Conservation (phyloP, 805 yeast genomes). For the Candida pseudofarinosa region DNA sequence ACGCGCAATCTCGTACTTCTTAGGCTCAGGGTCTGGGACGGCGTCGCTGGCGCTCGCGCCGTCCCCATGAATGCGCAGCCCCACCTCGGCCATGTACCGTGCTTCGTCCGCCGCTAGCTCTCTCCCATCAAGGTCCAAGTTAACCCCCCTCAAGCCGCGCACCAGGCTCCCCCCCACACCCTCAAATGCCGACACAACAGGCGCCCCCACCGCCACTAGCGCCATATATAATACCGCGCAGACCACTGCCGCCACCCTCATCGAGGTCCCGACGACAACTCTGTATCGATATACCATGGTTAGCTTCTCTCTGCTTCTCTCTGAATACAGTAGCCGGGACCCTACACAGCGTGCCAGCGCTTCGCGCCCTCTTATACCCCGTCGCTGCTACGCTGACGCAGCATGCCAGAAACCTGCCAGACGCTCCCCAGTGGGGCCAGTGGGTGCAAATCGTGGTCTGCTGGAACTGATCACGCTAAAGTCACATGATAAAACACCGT, state of each 20-base stretch:
- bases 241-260: no score
- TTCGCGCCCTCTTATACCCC: no score
- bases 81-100: not conserved
- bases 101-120: not conserved
- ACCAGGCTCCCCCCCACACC: not conserved
- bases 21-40: not conserved
- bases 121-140: not conserved
- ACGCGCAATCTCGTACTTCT: conserved; percentile 5
- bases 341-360: no score
- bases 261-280: no score
- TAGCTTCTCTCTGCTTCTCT: no score
- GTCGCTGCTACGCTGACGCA: not conserved
- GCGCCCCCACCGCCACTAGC: not conserved
- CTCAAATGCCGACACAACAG: not conserved
- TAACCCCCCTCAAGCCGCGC: not conserved
- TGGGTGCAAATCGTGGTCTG: not conserved
- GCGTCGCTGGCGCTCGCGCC: not conserved
- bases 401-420: not conserved
- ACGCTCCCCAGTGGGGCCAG: no score
- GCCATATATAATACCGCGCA: not conserved
- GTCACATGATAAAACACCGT: not conserved
- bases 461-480: no score
- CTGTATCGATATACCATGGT: no score
- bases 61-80: not conserved
- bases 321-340: no score